These are phyloP conservation scores for Cryptococcus sp. DNA, from an alignment of 1,284 basidiomycete genomes.

Conservation along the genomic window DNA sequence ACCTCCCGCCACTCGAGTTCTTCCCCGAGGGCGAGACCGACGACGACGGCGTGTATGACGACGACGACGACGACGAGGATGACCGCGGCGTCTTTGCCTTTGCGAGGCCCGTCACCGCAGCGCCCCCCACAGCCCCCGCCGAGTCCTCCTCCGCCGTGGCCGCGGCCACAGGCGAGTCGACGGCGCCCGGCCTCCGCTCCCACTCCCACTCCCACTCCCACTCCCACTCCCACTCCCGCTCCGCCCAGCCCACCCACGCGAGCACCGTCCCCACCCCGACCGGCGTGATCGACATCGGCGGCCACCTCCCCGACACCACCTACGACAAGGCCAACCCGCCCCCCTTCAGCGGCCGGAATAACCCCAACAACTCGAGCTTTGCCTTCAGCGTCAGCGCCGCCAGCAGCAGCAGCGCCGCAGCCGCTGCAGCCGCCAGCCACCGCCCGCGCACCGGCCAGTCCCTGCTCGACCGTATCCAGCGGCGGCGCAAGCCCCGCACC, in stretches of 20 bases:
- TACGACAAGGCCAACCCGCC: constrained; percentile 32
- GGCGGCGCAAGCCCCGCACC: constrained; percentile 15
- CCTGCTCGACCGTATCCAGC: constrained; percentile 17
- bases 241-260: background rate
- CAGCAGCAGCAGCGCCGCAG: background rate
- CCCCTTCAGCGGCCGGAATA: constrained; percentile 35
- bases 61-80: constrained; percentile 38
- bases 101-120: constrained; percentile 41
- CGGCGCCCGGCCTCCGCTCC: background rate
- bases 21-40: constrained; percentile 39
- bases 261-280: constrained; percentile 20
- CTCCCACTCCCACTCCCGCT: background rate
- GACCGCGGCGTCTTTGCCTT: constrained; percentile 47
- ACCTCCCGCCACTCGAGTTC: constrained; percentile 44
- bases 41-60: constrained; percentile 33
- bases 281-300: constrained; percentile 29
- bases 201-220: background rate
- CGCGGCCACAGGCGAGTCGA: constrained; percentile 7
- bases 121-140: no score
- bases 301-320: constrained; percentile 24
- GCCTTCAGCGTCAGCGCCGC: constrained; percentile 25
- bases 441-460: constrained; percentile 14
- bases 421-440: constrained; percentile 8
- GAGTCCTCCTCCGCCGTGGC: constrained; percentile 5
- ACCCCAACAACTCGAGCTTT: constrained; percentile 41